A percentile compares a stretch with the other conserved stretches of the same genome.
These are phyloP conservation scores for Rhinocladiella mackenziei DNA, from an alignment of 2,329 filamentous ascomycete species.

Conservation along the genomic window DNA sequence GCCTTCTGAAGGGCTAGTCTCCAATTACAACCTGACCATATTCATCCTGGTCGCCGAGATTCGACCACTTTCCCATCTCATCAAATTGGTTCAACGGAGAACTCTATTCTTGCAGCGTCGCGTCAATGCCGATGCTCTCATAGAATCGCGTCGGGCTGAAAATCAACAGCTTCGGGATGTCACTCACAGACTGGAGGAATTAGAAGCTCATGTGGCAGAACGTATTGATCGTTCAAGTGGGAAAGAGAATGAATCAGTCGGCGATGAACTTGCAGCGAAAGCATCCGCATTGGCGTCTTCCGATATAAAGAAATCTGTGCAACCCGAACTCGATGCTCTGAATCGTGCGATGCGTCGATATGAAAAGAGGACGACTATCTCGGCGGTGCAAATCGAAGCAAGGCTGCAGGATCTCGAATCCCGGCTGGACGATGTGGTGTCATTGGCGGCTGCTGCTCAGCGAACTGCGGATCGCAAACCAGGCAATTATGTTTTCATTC, in stretches of 20 bases:
- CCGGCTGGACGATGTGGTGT: constrained; percentile 70
- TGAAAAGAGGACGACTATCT: constrained; percentile 77
- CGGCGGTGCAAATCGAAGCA: constrained; percentile 71
- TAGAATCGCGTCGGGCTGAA: constrained; percentile 12
- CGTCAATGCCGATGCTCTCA: constrained; percentile 45
- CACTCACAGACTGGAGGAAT: constrained; percentile 60
- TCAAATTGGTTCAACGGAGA: constrained; percentile 72
- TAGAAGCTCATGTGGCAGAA: constrained; percentile 58
- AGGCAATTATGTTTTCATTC: constrained; percentile 30
- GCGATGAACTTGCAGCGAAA: constrained; percentile 37
- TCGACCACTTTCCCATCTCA: constrained; percentile 73
- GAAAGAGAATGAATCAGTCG: constrained; percentile 39
- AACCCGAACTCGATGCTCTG: constrained; percentile 80
- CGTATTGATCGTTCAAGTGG: constrained; percentile 26
- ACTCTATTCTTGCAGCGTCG: constrained; percentile 78
- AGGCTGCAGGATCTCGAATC: constrained; percentile 68
- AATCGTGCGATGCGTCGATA: constrained; percentile 85
- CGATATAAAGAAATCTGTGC: constrained; percentile 63
- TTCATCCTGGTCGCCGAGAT: constrained; percentile 86
- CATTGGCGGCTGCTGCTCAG: constrained; percentile 70
- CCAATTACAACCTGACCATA: constrained; percentile 87
- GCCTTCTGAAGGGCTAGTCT: constrained; percentile 80
- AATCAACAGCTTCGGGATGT: constrained; percentile 46
- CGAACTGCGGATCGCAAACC: constrained; percentile 28
- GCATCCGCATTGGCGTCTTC: constrained; percentile 37